These are phyloP conservation scores for Stagonosporopsis rhizophila DNA, from an alignment of 2,329 filamentous ascomycete genomes.

Conservation along the genomic window DNA sequence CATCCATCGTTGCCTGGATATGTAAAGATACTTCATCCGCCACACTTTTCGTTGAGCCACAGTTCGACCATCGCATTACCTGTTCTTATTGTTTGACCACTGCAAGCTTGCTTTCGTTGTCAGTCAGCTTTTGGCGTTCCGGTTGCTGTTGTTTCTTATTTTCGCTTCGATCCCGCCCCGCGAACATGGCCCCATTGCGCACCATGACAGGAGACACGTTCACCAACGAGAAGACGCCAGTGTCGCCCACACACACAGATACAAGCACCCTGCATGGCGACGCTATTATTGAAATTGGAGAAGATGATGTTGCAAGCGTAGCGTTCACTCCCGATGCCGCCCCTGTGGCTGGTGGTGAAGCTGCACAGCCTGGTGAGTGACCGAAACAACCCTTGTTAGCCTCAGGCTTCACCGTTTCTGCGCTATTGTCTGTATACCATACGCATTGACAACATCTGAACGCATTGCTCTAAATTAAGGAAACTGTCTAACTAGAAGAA, in stretches of 20 bases:
- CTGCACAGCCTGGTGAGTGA: slow-evolving; percentile 46
- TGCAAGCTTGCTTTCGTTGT: not conserved
- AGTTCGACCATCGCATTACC: slow-evolving; percentile 3
- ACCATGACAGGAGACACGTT: slow-evolving; percentile 44
- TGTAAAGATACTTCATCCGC: slow-evolving; percentile 3
- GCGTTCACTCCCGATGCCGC: slow-evolving; percentile 16
- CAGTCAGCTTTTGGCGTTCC: not conserved
- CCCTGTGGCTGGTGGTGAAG: slow-evolving; percentile 23
- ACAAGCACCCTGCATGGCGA: slow-evolving; percentile 37
- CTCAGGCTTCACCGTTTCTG: not conserved
- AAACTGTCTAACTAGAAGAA: slow-evolving; percentile 22
- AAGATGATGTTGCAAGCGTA: slow-evolving; percentile 23
- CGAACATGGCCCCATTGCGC: slow-evolving; percentile 38
- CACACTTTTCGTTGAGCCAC: slow-evolving; percentile 4
- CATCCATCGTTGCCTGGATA: not conserved
- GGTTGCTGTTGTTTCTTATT: not conserved
- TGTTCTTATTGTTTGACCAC: not conserved
- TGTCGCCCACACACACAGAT: slow-evolving; percentile 40
- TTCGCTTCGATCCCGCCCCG: slow-evolving; percentile 10
- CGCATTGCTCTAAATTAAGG: not conserved
- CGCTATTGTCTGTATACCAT: not conserved
- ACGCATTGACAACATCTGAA: not conserved
- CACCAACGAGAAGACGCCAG: slow-evolving; percentile 37
- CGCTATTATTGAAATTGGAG: slow-evolving; percentile 41
- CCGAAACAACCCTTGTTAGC: slow-evolving; percentile 22